Evolutionary conservation across 2,329 filamentous ascomycete species (phyloP).

Genomic region (Aureobasidium lini): DNA sequence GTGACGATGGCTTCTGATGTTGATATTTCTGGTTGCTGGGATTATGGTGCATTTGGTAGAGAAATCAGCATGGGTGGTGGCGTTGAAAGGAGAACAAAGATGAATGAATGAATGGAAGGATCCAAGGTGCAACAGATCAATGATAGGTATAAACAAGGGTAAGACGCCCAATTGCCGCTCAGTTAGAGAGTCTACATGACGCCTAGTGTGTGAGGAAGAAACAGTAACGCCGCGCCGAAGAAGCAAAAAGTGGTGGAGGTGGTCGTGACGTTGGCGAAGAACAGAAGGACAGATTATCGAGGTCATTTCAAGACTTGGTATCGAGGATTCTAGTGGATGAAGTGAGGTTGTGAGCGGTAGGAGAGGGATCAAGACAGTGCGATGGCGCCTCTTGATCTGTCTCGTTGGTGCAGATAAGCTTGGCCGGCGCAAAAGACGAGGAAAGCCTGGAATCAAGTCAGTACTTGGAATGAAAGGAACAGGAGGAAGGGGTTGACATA

Average conservation of each 20-base stretch:
- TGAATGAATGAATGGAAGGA: not conserved
- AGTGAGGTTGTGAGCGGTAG: not conserved
- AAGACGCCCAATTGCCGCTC: not conserved
- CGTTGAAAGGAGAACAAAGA: not conserved
- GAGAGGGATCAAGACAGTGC: constrained; percentile 49
- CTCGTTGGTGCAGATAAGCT: constrained; percentile 75
- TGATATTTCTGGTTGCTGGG: not conserved
- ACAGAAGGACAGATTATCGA: not conserved
- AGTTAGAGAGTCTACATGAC: not conserved
- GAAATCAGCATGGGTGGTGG: not conserved
- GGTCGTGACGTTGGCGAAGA: not conserved
- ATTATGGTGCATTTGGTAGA: not conserved
- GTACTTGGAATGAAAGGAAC: not conserved
- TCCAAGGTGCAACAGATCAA: not conserved
- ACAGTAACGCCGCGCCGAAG: constrained; percentile 5
- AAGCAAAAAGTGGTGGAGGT: not conserved
- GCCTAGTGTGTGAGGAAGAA: not conserved
- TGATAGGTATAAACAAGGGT: constrained; percentile 9
- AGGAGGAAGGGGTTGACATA: constrained; percentile 43
- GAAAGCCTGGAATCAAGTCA: constrained; percentile 56
- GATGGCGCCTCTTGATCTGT: constrained; percentile 77
- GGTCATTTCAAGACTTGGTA: not conserved
- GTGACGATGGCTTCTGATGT: constrained; percentile 18
- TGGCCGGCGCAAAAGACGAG: constrained; percentile 87
- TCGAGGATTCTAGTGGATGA: not conserved